A percentile compares a stretch with the other conserved stretches of the same genome.
Conservation (phyloP, 768 basidiomycete species). For the Cubamyces sp. region DNA sequence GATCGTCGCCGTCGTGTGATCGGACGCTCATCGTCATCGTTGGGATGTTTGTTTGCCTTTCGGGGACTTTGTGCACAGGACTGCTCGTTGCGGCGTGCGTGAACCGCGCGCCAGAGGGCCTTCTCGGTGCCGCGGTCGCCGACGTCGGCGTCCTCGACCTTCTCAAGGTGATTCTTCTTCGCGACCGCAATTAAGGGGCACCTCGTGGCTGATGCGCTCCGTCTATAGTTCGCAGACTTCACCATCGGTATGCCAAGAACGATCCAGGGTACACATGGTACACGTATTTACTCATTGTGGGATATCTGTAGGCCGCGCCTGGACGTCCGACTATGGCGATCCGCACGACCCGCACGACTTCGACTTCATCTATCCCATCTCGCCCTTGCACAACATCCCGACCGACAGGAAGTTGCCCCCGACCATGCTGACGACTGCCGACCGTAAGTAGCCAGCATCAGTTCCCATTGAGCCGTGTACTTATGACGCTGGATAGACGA, state of each 20-base stretch:
- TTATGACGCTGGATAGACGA: conserved; percentile 49
- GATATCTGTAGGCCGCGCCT: conserved; percentile 57
- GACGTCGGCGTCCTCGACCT: conserved; percentile 85
- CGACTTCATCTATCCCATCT: conserved; percentile 81
- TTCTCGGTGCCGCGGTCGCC: conserved; percentile 77
- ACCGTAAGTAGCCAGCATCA: conserved; percentile 54
- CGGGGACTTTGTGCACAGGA: conserved; percentile 44
- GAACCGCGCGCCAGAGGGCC: conserved; percentile 75
- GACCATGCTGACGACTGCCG: conserved; percentile 77
- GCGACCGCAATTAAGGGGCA: background rate
- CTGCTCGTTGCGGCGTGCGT: conserved; percentile 84
- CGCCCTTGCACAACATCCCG: conserved; percentile 81
- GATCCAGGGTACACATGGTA: background rate
- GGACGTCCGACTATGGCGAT: conserved; percentile 81
- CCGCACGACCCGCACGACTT: conserved; percentile 78
- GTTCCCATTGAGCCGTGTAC: no score
- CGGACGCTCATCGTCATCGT: conserved; percentile 4
- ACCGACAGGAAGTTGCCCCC: conserved; percentile 65
- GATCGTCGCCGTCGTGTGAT: background rate
- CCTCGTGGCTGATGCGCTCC: conserved; percentile 2
- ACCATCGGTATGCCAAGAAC: conserved; percentile 60
- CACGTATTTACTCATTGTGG: conserved; percentile 15
- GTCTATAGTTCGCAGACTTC: conserved; percentile 66
- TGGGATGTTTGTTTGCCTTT: background rate
- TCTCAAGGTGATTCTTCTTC: conserved; percentile 56